Conservation (phyloP, 768 basidiomycete genomes). For the Gelatoporia subvermispora region DNA sequence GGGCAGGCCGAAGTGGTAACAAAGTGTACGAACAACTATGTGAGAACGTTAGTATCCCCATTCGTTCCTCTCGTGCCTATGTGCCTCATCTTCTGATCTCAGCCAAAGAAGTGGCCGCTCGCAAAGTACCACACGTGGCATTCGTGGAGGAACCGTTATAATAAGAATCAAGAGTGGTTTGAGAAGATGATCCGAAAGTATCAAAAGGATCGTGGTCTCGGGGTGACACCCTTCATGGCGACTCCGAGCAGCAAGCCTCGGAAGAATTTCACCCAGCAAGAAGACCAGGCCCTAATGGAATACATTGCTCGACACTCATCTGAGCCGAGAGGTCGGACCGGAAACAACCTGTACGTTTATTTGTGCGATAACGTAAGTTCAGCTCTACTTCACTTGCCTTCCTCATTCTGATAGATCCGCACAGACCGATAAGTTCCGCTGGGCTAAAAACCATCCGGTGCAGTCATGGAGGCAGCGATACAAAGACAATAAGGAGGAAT, state of each 20-base stretch:
- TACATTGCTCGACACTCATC: constrained; percentile 7
- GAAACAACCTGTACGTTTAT: constrained; percentile 2
- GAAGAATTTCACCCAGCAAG: constrained; percentile 5
- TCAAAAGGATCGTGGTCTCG: constrained; percentile 3
- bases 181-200: constrained; percentile 11
- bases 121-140: constrained; percentile 19
- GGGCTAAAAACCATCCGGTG: constrained; percentile 80
- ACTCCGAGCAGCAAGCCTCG: background rate
- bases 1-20: constrained; percentile 13
- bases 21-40: constrained; percentile 16
- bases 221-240: background rate
- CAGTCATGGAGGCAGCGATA: constrained; percentile 84
- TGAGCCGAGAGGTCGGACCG: constrained; percentile 2
- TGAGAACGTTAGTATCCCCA: constrained; percentile 14
- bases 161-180: constrained; percentile 12
- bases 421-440: constrained; percentile 44
- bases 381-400: background rate
- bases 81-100: background rate
- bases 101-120: constrained; percentile 16
- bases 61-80: background rate
- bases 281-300: constrained; percentile 10
- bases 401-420: background rate
- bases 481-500: constrained; percentile 64
- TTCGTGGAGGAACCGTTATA: constrained; percentile 24
- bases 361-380: background rate